Evolutionary conservation across 2,329 filamentous ascomycete genomes (phyloP).

Genomic region (Neurospora sp.): DNA sequence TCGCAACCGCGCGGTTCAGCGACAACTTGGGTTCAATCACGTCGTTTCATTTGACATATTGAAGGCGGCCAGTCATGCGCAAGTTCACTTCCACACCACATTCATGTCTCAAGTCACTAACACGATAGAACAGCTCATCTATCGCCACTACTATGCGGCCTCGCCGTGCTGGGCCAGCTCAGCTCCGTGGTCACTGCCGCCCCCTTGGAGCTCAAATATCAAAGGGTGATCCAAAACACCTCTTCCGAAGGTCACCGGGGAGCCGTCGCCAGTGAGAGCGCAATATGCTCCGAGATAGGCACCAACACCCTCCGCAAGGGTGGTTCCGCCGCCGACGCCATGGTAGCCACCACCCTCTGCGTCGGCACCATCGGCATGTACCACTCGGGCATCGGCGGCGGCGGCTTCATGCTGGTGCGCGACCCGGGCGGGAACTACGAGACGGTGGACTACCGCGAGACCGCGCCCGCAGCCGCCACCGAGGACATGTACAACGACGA

Average conservation of each 20-base stretch:
- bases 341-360: conserved; percentile 65
- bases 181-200: conserved; percentile 4
- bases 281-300: conserved; percentile 60
- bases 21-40: background rate
- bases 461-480: conserved; percentile 70
- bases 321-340: conserved; percentile 69
- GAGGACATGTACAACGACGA: conserved; percentile 80
- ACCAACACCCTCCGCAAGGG: conserved; percentile 47
- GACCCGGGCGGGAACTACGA: conserved; percentile 67
- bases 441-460: conserved; percentile 82
- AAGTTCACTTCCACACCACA: background rate
- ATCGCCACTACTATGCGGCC: conserved; percentile 5
- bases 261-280: conserved; percentile 61
- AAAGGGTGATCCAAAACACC: conserved; percentile 2
- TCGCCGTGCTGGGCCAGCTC: conserved; percentile 5
- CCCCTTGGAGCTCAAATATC: background rate
- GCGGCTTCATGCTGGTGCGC: conserved; percentile 80
- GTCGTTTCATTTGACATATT: background rate
- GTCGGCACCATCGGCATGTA: conserved; percentile 69
- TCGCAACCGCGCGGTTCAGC: background rate
- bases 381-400: conserved; percentile 76
- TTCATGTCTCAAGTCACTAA: background rate
- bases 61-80: background rate
- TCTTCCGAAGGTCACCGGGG: conserved; percentile 28
- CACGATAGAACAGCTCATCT: conserved; percentile 1